These are phyloP conservation scores for Hyphopichia homilentoma DNA, from an alignment of 805 yeast species.

Conservation along the genomic window DNA sequence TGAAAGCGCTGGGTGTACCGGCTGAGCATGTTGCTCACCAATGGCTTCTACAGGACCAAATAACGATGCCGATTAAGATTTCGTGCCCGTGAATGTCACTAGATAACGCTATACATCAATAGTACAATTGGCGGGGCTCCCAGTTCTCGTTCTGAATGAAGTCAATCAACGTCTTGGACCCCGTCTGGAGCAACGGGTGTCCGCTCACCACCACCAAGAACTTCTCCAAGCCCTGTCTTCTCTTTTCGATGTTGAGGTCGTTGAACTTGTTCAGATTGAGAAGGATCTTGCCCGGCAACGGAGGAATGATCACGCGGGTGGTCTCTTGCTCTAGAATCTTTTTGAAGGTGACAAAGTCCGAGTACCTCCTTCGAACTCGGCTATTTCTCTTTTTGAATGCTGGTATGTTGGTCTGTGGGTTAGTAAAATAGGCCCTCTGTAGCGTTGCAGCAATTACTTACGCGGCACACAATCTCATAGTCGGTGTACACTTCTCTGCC, in stretches of 20 bases:
- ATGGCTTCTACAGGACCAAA: too few species aligned
- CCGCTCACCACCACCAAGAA: slow-evolving; percentile 80
- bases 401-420: slow-evolving; percentile 72
- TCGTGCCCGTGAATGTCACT: too few species aligned
- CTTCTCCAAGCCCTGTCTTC: slow-evolving; percentile 79
- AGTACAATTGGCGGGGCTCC: slow-evolving; percentile 35
- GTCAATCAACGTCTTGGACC: slow-evolving; percentile 68
- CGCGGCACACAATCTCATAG: slow-evolving; percentile 81
- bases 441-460: slow-evolving; percentile 13
- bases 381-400: slow-evolving; percentile 65
- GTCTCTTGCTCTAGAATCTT: slow-evolving; percentile 72
- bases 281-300: slow-evolving; percentile 84
- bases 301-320: slow-evolving; percentile 77
- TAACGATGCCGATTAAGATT: too few species aligned
- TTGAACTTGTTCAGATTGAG: slow-evolving; percentile 65
- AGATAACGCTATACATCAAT: slow-evolving; percentile 1
- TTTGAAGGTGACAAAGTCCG: slow-evolving; percentile 83
- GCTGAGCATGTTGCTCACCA: too few species aligned
- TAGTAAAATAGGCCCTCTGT: slow-evolving; percentile 6
- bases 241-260: slow-evolving; percentile 76
- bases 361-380: slow-evolving; percentile 78
- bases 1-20: too few species aligned
- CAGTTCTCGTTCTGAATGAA: slow-evolving; percentile 86
- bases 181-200: slow-evolving; percentile 90
- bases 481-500: slow-evolving; percentile 76